A percentile compares a stretch with the other conserved stretches of the same genome.
Evolutionary conservation across 441 rosid genomes (phyloP).

Genomic region (Aquilaria agallochum): DNA sequence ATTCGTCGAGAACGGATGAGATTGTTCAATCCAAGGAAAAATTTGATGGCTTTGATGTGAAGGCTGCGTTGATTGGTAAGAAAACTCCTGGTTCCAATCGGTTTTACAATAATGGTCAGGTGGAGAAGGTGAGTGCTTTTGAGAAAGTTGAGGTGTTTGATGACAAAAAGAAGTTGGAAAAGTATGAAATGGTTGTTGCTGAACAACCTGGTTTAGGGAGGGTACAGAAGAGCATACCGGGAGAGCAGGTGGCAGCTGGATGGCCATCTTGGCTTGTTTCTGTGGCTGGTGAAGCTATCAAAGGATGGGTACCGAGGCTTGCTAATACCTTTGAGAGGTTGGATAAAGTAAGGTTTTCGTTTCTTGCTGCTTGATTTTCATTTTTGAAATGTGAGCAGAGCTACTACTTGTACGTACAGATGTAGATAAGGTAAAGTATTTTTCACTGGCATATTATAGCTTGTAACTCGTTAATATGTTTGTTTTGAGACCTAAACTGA

Average conservation of each 20-base stretch:
- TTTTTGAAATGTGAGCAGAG: slow-evolving; percentile 5
- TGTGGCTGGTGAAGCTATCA: slow-evolving; percentile 75
- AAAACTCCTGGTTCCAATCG: slow-evolving; percentile 39
- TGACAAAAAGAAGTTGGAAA: slow-evolving; percentile 30
- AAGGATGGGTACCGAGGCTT: slow-evolving; percentile 80
- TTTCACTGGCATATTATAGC: too few relatives aligned
- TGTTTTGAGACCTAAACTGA: too few relatives aligned
- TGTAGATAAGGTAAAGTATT: too few relatives aligned
- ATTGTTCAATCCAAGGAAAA: slow-evolving; percentile 34
- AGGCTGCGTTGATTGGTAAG: slow-evolving; percentile 51
- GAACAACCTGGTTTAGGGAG: slow-evolving; percentile 33
- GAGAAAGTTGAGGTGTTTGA: slow-evolving; percentile 31
- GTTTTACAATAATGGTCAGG: slow-evolving; percentile 39
- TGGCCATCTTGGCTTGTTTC: slow-evolving; percentile 94
- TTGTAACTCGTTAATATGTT: too few relatives aligned
- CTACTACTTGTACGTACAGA: background rate
- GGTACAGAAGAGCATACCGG: slow-evolving; percentile 36
- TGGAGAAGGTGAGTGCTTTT: slow-evolving; percentile 26
- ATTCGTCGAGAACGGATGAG: slow-evolving; percentile 55
- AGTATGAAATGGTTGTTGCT: slow-evolving; percentile 23
- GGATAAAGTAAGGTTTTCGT: slow-evolving; percentile 56
- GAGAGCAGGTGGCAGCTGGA: slow-evolving; percentile 72
- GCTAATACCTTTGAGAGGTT: slow-evolving; percentile 82
- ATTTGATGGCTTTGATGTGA: slow-evolving; percentile 38
- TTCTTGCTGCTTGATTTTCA: slow-evolving; percentile 2